Evolutionary conservation across 2,329 filamentous ascomycete species (phyloP), one percentile per base, ranked within the genome.

Genomic region (Fusarium austroafricanum): DNA sequence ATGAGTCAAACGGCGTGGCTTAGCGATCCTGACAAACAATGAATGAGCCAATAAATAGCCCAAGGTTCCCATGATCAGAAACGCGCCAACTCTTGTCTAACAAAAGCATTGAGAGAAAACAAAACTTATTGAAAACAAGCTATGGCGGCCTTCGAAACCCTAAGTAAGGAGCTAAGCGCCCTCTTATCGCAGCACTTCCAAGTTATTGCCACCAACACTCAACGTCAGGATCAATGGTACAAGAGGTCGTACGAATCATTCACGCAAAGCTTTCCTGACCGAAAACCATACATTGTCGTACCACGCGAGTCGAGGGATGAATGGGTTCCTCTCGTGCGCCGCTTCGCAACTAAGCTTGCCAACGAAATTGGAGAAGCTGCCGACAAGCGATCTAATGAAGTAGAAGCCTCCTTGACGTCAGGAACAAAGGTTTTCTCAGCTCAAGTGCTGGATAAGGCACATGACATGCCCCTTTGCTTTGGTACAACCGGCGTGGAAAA

Each of bases 191-290:
- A 23, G 7, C 60, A 63, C 17, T 64, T 63, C 1, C 44, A 64
- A 10, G 18, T 63, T 2, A 28, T 51, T 1, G 28, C 51, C 5
- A 58, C 51, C 6, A 18, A 58, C 3, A 63, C 60, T 1, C 60
- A 63, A 1, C 60, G 60, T 10, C 59, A 63, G 20, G 60, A 63
- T 3, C 60, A 63, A 31, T 63, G 59, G 51, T 63, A 63, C 7
- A 63, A 63, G 6, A 29, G 60, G 0, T 64, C 35, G 7, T 64
- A 64, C 2, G 38, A 64, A 11, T 40, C 44, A 4, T 58, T 63
- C 1, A 1, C 4, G 4, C 29, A 2, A 2, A 5, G 40, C 1
- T 28, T 58, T 9, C 44, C 33, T 0, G n/a, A 31, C 0, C 29
- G 8, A 3, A 31, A 58, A 3, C 60, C 51, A 0, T 4, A 51